phyloP scores from a whole-genome alignment of 2,329 filamentous ascomycete species.

The Sclerotinia glacialis region DNA sequence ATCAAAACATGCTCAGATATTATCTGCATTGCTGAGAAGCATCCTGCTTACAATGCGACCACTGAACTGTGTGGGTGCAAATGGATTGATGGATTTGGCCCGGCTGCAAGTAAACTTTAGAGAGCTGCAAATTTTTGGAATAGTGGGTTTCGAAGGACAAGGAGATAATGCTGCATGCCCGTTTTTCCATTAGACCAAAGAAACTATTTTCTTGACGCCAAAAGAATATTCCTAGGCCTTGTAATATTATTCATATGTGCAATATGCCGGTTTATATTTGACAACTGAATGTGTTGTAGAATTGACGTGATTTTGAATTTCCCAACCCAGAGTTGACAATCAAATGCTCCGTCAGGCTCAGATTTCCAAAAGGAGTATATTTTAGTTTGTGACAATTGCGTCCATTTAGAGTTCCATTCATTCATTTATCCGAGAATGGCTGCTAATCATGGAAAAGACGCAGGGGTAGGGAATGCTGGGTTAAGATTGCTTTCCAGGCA shows the following conservation, averaged over 20 bases:
- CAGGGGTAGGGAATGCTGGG: constrained; percentile 23
- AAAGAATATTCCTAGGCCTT: too few relatives aligned
- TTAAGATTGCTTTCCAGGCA: constrained; percentile 31
- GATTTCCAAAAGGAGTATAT: too few relatives aligned
- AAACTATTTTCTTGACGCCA: neutral
- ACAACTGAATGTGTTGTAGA: too few relatives aligned
- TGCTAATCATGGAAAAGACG: constrained; percentile 4
- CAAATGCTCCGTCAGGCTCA: too few relatives aligned
- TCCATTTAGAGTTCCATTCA: neutral
- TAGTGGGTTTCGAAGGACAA: neutral
- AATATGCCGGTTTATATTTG: too few relatives aligned
- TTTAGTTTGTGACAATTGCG: neutral
- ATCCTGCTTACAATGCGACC: constrained; percentile 19
- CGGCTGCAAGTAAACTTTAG: constrained; percentile 12
- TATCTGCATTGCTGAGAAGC: constrained; percentile 22
- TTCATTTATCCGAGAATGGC: neutral
- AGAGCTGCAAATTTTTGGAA: neutral
- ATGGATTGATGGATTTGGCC: constrained; percentile 23
- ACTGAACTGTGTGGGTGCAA: constrained; percentile 21
- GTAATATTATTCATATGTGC: too few relatives aligned
- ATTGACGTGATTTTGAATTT: too few relatives aligned
- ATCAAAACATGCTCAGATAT: neutral
- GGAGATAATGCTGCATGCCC: neutral
- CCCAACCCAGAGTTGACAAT: too few relatives aligned
- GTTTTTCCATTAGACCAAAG: neutral